phyloP scores from a whole-genome alignment of 192 early-diverging fungal genomes.

The Allomyces arbusculus region DNA sequence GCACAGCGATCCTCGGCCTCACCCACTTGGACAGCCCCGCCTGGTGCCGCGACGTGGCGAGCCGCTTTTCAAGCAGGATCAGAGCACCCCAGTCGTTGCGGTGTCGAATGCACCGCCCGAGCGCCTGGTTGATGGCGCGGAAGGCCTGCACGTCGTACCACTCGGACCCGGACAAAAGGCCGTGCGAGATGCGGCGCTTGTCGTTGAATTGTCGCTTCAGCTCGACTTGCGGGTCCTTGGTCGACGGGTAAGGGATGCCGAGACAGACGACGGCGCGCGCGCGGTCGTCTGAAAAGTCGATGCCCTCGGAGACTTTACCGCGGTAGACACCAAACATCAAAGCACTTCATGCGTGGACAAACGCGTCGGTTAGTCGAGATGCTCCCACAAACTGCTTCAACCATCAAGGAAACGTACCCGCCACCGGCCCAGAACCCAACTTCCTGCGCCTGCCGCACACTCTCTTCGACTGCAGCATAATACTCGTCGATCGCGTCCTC shows the following conservation, averaged over 20 bases:
- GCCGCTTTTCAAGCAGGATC: slow-evolving; percentile 35
- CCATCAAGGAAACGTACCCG: not conserved
- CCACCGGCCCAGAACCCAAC: not conserved
- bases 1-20: slow-evolving; percentile 1
- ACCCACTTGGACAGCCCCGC: slow-evolving; percentile 25
- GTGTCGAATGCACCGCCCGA: slow-evolving; percentile 37
- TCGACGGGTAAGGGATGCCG: slow-evolving; percentile 32
- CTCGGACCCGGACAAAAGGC: slow-evolving; percentile 13
- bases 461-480: slow-evolving; percentile 9
- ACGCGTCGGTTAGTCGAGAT: too few relatives aligned
- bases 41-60: slow-evolving; percentile 9
- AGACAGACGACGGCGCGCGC: slow-evolving; percentile 27
- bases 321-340: slow-evolving; percentile 29
- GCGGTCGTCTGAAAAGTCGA: slow-evolving; percentile 20
- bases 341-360: not conserved
- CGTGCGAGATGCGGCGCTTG: not conserved
- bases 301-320: slow-evolving; percentile 25
- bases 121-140: slow-evolving; percentile 34
- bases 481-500: slow-evolving; percentile 16
- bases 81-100: slow-evolving; percentile 33
- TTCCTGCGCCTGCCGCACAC: not conserved
- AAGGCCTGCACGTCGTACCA: slow-evolving; percentile 40
- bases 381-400: too few relatives aligned
- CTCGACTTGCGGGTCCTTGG: slow-evolving; percentile 22
- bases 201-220: slow-evolving; percentile 31